Base-by-base conservation (phyloP, 164 flowering plant genomes). In the Vitis amurensis region DNA sequence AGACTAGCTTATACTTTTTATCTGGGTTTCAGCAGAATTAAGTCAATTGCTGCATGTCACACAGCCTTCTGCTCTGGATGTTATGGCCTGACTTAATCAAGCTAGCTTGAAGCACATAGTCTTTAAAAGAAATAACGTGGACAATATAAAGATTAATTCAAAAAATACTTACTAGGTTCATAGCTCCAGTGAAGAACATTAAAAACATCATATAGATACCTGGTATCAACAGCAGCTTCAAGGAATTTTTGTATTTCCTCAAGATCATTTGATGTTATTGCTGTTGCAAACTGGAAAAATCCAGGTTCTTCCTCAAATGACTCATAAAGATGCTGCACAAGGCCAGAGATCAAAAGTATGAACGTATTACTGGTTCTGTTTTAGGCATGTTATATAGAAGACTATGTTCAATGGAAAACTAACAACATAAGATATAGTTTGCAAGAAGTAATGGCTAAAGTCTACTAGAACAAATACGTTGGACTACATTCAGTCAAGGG, bases 191-290 rank as follows among this genome's bases (percentile, higher is more conserved):
- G 37, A 50, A 63, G 67, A 69, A 31, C 37, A 74, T 14, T 37
- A 9, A 73, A 71, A 31, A 61, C 61, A 64, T 62, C 23, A 63
- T 30, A 67, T 19, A 71, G 61, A 57, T 79, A 95, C 99, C 99
- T 88, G 48, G 81, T 47, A 68, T 88, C 80, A 63, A 95, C 91
- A 71, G 97, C 82, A 71, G 79, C 74, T 15, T 91, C 95, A 71
- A 95, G 97, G 79, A 95, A 95, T 55, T 83, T 91, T 61, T 93
- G 97, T 81, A 95, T 91, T 80, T 90, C 98, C 74, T 95, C 98
- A 23, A 95, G 87, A 74, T 95, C 98, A 78, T 79, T 87, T 68
- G 98, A 91, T 66, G 84, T 86, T 68, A 89, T 76, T 63, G 97
- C 80, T 65, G 94, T 89, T 50, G 98, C 98, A 86, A 90, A 90